phyloP scores from a whole-genome alignment of 202 grass and related monocot species.

The Panicum hallii region DNA sequence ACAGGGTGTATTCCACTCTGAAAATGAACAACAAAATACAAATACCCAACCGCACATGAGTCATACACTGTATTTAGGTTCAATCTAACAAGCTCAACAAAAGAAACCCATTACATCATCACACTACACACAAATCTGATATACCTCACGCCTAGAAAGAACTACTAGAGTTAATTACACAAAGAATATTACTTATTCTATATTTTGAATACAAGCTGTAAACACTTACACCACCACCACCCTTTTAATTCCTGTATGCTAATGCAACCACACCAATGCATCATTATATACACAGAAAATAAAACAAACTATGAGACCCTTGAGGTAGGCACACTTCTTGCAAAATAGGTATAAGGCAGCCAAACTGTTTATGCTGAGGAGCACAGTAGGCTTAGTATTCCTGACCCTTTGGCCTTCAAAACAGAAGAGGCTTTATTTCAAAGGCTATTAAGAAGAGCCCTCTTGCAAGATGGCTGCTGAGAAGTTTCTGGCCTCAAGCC shows the following conservation, averaged over 20 bases:
- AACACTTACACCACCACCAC: constrained; percentile 53
- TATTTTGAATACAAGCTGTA: constrained; percentile 71
- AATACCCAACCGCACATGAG: constrained; percentile 7
- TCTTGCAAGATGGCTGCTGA: constrained; percentile 92
- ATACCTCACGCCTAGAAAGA: constrained; percentile 35
- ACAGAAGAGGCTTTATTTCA: constrained; percentile 35
- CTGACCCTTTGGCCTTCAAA: background rate
- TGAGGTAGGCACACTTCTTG: constrained; percentile 46
- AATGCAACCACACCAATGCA: constrained; percentile 56
- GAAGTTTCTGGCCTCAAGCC: constrained; percentile 56
- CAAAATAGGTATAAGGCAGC: constrained; percentile 42
- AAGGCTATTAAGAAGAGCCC: constrained; percentile 90
- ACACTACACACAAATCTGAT: constrained; percentile 56
- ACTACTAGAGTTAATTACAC: constrained; percentile 68
- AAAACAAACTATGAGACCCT: constrained; percentile 51
- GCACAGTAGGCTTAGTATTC: constrained; percentile 39
- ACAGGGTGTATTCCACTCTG: background rate
- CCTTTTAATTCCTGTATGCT: constrained; percentile 61
- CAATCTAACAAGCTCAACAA: constrained; percentile 19
- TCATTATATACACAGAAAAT: constrained; percentile 67
- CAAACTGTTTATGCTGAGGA: constrained; percentile 43
- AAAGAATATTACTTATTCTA: constrained; percentile 85
- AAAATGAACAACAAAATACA: background rate
- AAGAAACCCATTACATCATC: constrained; percentile 17
- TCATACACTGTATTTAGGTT: background rate